Percentiles rank a stretch among this genome's conserved stretches.
phyloP scores from a whole-genome alignment of 1,284 basidiomycete species.

The Pyrrhoderma noxium region DNA sequence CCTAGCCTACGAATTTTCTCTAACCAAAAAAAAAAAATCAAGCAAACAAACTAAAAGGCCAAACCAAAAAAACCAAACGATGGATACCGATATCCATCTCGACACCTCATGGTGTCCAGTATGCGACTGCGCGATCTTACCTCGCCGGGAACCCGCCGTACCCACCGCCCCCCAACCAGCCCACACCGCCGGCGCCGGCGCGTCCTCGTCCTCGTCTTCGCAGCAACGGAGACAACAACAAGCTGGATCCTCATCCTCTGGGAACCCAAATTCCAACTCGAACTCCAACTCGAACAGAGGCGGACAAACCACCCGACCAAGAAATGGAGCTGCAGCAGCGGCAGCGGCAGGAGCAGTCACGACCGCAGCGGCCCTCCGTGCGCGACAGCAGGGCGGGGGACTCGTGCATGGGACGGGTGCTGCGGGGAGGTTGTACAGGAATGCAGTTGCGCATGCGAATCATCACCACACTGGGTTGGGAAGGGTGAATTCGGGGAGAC shows the following conservation, averaged over 20 bases:
- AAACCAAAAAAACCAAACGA: constrained; percentile 17
- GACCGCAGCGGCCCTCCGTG: no score
- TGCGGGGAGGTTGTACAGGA: no score
- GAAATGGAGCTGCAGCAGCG: no score
- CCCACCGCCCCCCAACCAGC: constrained; percentile 10
- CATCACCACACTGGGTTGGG: neutral
- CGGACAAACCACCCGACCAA: constrained; percentile 27
- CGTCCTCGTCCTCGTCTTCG: constrained; percentile 4
- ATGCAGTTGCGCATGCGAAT: constrained; percentile 19
- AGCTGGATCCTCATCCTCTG: neutral
- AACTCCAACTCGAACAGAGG: no score
- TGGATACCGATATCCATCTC: constrained; percentile 41
- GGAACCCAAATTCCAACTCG: no score
- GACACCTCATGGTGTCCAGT: constrained; percentile 67
- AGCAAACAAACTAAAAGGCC: no score
- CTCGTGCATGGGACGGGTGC: constrained; percentile 57
- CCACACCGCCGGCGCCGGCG: constrained; percentile 25
- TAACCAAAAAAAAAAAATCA: no score
- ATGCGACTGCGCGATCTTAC: constrained; percentile 63
- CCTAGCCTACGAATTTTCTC: no score
- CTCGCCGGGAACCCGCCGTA: constrained; percentile 50
- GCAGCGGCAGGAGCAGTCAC: no score
- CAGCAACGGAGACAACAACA: constrained; percentile 23
- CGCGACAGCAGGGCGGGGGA: constrained; percentile 38
- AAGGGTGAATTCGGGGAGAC: no score